Conservation (phyloP, 257 asterid species). For the Ocimum tenuiflorum region DNA sequence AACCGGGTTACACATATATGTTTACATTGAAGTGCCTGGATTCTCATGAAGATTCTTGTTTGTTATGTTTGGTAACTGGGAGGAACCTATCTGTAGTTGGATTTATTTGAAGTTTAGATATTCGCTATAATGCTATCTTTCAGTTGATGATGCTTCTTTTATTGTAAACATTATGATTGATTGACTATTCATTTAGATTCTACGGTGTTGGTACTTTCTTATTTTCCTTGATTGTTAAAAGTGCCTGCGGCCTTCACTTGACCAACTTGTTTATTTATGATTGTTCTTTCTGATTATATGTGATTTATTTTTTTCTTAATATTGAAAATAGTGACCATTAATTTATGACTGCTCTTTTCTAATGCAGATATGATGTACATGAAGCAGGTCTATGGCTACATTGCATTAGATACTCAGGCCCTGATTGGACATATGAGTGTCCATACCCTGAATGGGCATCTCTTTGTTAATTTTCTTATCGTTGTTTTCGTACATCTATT, state of each 20-base stretch:
- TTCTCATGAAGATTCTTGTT: neutral
- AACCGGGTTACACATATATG: neutral
- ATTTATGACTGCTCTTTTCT: neutral
- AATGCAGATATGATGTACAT: slow-evolving; percentile 65
- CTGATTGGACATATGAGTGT: slow-evolving; percentile 72
- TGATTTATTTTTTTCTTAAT: neutral
- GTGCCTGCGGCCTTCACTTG: neutral
- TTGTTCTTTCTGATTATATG: neutral
- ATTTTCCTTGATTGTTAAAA: neutral
- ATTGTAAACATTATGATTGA: neutral
- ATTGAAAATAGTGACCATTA: neutral
- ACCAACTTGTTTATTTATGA: neutral
- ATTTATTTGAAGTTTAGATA: neutral
- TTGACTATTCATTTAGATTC: neutral
- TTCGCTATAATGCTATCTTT: neutral
- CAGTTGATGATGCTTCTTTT: neutral
- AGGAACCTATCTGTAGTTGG: neutral
- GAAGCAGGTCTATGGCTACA: slow-evolving; percentile 94
- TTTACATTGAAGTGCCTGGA: neutral
- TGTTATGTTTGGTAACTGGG: neutral
- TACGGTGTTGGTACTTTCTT: neutral
- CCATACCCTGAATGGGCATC: slow-evolving; percentile 79
- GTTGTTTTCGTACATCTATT: neutral
- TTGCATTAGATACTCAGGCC: slow-evolving; percentile 70
- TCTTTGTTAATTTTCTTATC: slow-evolving; percentile 24